Evolutionary conservation across 192 early-diverging fungal genomes (phyloP), one percentile per base, ranked within the genome.

Genomic region (Mortierella antarctica): DNA sequence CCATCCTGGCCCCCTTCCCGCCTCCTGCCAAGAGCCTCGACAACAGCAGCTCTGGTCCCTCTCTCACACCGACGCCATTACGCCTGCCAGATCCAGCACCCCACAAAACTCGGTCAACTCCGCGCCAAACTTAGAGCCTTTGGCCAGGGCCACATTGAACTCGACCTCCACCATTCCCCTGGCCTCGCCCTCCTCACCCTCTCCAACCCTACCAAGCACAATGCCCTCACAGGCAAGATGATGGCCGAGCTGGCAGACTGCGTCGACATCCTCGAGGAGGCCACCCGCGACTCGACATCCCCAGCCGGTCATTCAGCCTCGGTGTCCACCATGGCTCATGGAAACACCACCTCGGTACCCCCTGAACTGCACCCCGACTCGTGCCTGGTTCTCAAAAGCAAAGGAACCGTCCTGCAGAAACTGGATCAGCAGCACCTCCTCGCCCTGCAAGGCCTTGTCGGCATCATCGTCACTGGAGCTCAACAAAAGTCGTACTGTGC

Each of bases 161-260:
- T 87, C 41, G 75, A 83, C 23, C 20, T 79, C 1, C 41, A 71
- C 17, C 82, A 83, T 56, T 53, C 67, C 0, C 71, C 86, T 13
- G 86, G 88, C 3, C 69, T 90, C 18, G 87, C 81, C 0, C 73
- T 87, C 1, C 40, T 90, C 11, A 72, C 72, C 7, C 23, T 90
- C 4, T 53, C 70, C 21, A 89, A 91, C 46, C 79, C 82, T 39
- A 56, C 57, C 15, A 75, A 78, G 44, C 89, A 88, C 56, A 90
- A 90, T 80, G 85, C 89, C 1, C 53, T 90, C 15, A 86, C 84
- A 31, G 89, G 89, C 0, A 88, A 86, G 60, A 90, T 91, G 89
- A 89, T 90, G 85, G 89, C 87, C 5, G 86, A 91, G 69, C 61
- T 90, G 7, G 82, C 87, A 2, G 86, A 89, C 56, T 62, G 80